Evolutionary conservation across 495 filamentous ascomycete genomes (phyloP).

Genomic region (Penicillium verhagenii): DNA sequence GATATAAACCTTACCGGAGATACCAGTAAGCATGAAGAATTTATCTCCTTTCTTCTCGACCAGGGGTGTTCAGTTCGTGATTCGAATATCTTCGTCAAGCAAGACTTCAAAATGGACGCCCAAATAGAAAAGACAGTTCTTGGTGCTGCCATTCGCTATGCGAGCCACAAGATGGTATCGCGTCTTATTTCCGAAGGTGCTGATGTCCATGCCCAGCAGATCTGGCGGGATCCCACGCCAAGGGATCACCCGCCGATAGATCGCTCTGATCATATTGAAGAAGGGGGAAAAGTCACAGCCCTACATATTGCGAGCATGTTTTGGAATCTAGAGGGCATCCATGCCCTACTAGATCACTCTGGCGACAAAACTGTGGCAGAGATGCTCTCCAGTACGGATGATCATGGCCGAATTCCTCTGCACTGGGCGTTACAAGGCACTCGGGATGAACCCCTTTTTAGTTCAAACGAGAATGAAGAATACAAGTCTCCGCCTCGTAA

Average conservation of each 20-base stretch:
- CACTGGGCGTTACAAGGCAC: neutral
- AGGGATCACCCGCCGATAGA: too few relatives aligned
- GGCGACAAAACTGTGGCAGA: neutral
- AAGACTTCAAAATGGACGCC: too few relatives aligned
- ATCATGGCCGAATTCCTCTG: neutral
- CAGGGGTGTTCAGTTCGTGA: neutral
- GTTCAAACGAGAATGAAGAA: too few relatives aligned
- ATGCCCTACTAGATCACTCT: neutral
- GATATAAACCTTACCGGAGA: neutral
- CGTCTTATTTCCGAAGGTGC: too few relatives aligned
- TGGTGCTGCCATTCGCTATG: too few relatives aligned
- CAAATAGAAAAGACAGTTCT: too few relatives aligned
- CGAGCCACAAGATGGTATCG: too few relatives aligned
- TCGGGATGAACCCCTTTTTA: too few relatives aligned
- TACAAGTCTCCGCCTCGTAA: too few relatives aligned
- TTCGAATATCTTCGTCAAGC: neutral
- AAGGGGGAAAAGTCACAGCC: neutral
- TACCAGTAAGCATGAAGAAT: neutral
- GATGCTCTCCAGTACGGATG: neutral
- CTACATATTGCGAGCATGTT: neutral
- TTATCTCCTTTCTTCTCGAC: neutral
- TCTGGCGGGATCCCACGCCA: too few relatives aligned
- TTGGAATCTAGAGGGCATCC: neutral
- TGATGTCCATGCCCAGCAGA: too few relatives aligned
- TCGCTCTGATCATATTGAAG: too few relatives aligned